A percentile compares a stretch with the other conserved stretches of the same genome.
Evolutionary conservation across 805 yeast species (phyloP).

Genomic region (Priceomyces fermenticarens): DNA sequence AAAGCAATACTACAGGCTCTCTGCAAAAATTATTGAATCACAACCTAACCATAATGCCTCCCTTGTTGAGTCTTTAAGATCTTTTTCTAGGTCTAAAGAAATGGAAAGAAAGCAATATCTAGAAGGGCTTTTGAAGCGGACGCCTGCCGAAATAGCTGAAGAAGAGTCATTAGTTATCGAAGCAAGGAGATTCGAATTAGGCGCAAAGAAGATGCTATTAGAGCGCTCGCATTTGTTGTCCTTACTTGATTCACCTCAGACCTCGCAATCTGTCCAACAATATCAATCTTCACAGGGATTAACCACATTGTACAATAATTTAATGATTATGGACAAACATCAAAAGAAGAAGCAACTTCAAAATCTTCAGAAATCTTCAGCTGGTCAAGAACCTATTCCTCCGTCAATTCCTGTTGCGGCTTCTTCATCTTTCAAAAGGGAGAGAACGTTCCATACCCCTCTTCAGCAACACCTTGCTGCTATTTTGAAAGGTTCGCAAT

Average conservation of each 20-base stretch:
- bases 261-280: slow-evolving; percentile 69
- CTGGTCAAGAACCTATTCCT: slow-evolving; percentile 47
- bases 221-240: slow-evolving; percentile 80
- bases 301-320: slow-evolving; percentile 76
- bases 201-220: slow-evolving; percentile 81
- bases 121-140: slow-evolving; percentile 69
- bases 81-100: slow-evolving; percentile 71
- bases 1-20: slow-evolving; percentile 72
- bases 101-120: slow-evolving; percentile 76
- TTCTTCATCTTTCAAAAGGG: slow-evolving; percentile 45
- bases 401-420: slow-evolving; percentile 59
- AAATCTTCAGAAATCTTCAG: slow-evolving; percentile 18
- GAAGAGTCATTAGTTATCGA: slow-evolving; percentile 93
- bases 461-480: slow-evolving; percentile 42
- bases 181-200: slow-evolving; percentile 86
- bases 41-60: slow-evolving; percentile 40
- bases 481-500: slow-evolving; percentile 31
- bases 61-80: slow-evolving; percentile 57
- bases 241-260: slow-evolving; percentile 82
- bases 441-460: slow-evolving; percentile 42
- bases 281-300: slow-evolving; percentile 85
- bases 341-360: slow-evolving; percentile 53
- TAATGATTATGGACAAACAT: slow-evolving; percentile 66
- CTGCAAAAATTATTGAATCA: slow-evolving; percentile 48
- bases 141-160: slow-evolving; percentile 97